Conservation (phyloP, 805 yeast genomes). For the Millerozyma miso region DNA sequence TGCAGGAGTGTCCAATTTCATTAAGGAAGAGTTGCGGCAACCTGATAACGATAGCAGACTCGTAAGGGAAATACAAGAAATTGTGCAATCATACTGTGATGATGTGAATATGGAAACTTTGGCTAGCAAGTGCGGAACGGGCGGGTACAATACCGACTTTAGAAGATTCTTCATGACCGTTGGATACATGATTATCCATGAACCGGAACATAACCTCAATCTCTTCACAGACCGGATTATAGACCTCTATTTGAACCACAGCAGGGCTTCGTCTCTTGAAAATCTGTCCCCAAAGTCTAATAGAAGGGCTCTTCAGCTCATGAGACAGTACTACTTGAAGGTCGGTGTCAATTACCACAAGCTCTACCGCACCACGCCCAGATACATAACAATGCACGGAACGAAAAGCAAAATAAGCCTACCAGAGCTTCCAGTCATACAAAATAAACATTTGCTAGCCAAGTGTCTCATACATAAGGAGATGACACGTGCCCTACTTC, state of each 20-base stretch:
- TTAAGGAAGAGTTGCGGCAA: constrained; percentile 23
- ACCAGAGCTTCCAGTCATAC: constrained; percentile 32
- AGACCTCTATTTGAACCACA: constrained; percentile 22
- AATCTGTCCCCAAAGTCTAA: constrained; percentile 7
- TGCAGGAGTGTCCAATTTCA: constrained; percentile 27
- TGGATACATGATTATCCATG: constrained; percentile 22
- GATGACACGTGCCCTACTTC: constrained; percentile 25
- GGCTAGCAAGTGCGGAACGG: neutral
- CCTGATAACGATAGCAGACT: constrained; percentile 8
- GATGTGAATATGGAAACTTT: neutral
- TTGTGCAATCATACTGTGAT: constrained; percentile 17
- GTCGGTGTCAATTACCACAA: constrained; percentile 19
- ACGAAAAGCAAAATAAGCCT: constrained; percentile 21
- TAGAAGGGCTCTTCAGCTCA: constrained; percentile 12
- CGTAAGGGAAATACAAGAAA: constrained; percentile 17
- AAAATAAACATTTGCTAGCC: constrained; percentile 23
- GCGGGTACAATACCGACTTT: constrained; percentile 6
- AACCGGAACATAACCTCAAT: constrained; percentile 19
- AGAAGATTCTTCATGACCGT: constrained; percentile 23
- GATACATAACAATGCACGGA: constrained; percentile 19
- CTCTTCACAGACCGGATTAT: constrained; percentile 27
- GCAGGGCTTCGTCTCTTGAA: constrained; percentile 1
- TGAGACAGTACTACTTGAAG: constrained; percentile 20
- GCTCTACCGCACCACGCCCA: constrained; percentile 16
- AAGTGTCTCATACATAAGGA: constrained; percentile 38